phyloP scores from a whole-genome alignment of 2,329 filamentous ascomycete species.

The Aspergillus versicolor region DNA sequence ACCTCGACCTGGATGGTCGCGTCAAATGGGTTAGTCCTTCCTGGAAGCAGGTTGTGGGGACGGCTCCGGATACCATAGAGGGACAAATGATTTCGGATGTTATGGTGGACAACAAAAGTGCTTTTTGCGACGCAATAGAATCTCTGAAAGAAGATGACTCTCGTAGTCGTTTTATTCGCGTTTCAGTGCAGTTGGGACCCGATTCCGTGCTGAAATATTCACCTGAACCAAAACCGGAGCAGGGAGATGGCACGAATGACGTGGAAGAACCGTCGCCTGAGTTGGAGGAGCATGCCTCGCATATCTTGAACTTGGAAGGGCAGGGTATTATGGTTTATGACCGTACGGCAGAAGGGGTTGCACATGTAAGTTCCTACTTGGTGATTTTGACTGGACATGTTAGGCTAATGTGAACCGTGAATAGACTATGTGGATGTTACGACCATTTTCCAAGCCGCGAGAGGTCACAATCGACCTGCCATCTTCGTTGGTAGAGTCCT shows the following conservation, averaged over 20 bases:
- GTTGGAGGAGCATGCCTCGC: conserved; percentile 45
- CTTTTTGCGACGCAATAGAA: conserved; percentile 81
- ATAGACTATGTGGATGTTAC: conserved; percentile 99
- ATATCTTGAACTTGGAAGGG: conserved; percentile 78
- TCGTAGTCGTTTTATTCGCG: conserved; percentile 84
- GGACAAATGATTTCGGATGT: conserved; percentile 78
- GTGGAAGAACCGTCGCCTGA: conserved; percentile 39
- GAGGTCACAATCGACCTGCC: conserved; percentile 97
- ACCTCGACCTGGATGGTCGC: conserved; percentile 83
- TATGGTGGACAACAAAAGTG: conserved; percentile 73
- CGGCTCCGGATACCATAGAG: conserved; percentile 67
- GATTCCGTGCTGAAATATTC: conserved; percentile 62
- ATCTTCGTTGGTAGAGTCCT: conserved; percentile 80
- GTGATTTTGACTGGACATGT: not conserved
- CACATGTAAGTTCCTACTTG: conserved; percentile 67
- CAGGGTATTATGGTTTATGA: conserved; percentile 99
- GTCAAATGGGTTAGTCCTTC: conserved; percentile 97
- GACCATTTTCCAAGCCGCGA: conserved; percentile 80
- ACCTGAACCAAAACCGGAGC: conserved; percentile 28
- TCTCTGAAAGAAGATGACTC: conserved; percentile 92
- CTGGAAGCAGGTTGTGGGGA: conserved; percentile 91
- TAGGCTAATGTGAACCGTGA: conserved; percentile 22
- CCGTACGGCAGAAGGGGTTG: conserved; percentile 77
- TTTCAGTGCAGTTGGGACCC: conserved; percentile 69
- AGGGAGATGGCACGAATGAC: conserved; percentile 25